phyloP scores from a whole-genome alignment of 2,329 filamentous ascomycete species.

The Beauveria brongniartii region DNA sequence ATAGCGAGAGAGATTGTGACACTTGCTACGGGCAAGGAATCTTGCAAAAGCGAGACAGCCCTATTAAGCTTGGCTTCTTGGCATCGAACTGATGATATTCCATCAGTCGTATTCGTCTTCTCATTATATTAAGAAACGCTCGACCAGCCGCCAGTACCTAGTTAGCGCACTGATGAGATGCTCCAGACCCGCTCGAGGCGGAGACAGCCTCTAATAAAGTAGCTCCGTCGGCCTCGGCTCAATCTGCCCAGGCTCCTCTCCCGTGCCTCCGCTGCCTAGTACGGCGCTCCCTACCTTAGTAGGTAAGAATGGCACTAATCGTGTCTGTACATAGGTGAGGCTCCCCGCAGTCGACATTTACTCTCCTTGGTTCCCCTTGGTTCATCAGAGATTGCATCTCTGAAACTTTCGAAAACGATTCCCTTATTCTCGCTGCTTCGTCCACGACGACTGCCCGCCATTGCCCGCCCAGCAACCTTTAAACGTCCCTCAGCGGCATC shows the following conservation, averaged over 20 bases:
- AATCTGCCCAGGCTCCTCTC: background rate
- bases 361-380: background rate
- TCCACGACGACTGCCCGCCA: background rate
- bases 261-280: background rate
- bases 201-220: background rate
- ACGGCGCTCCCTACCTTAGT: background rate
- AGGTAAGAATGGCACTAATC: background rate
- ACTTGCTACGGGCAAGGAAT: no score
- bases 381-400: background rate
- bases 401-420: background rate
- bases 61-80: no score
- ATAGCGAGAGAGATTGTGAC: no score
- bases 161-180: background rate
- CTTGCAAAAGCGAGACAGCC: no score
- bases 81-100: no score
- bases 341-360: background rate
- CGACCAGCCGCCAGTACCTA: no score
- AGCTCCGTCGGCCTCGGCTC: conserved; percentile 7
- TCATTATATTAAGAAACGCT: no score
- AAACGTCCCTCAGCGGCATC: background rate
- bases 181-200: background rate
- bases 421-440: background rate
- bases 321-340: background rate
- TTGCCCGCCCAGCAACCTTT: background rate
- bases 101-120: no score